These are phyloP conservation scores for Cordyceps fumosorosea DNA, from an alignment of 2,329 filamentous ascomycete species.

Conservation along the genomic window DNA sequence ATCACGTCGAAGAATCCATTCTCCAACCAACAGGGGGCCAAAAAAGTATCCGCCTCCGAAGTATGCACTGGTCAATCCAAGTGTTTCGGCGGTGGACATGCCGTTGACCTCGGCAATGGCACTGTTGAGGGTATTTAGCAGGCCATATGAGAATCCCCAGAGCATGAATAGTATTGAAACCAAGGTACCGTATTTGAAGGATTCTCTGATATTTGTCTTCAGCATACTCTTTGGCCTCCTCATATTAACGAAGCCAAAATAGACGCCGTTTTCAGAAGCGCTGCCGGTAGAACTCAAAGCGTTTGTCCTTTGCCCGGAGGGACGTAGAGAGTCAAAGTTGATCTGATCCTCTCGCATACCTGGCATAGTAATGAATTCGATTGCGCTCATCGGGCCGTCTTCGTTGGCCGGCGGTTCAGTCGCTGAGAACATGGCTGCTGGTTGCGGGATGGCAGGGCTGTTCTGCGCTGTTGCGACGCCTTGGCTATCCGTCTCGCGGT, in stretches of 20 bases:
- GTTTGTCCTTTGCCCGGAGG: conserved; percentile 20
- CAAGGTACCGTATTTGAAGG: conserved; percentile 63
- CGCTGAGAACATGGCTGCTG: not conserved
- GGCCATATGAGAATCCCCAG: conserved; percentile 86
- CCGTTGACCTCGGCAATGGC: conserved; percentile 57
- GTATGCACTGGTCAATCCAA: conserved; percentile 64
- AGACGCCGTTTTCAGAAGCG: conserved; percentile 41
- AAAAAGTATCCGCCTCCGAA: conserved; percentile 65
- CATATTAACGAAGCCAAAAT: conserved; percentile 75
- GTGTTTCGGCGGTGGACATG: conserved; percentile 54
- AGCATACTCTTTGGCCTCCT: conserved; percentile 64
- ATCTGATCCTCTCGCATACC: conserved; percentile 19
- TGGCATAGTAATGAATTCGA: conserved; percentile 44
- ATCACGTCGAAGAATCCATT: conserved; percentile 63
- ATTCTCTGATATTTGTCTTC: conserved; percentile 54
- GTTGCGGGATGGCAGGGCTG: not conserved
- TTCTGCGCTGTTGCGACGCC: not conserved
- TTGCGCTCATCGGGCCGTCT: conserved; percentile 26
- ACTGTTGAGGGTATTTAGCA: conserved; percentile 74
- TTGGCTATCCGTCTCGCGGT: conserved; percentile 20
- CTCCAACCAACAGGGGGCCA: conserved; percentile 62
- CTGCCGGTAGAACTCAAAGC: conserved; percentile 30
- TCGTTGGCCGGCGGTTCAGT: conserved; percentile 19
- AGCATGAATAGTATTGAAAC: conserved; percentile 80
- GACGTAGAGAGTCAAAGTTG: not conserved